phyloP scores from a whole-genome alignment of 768 basidiomycete genomes.

The Lyophyllum decastes region DNA sequence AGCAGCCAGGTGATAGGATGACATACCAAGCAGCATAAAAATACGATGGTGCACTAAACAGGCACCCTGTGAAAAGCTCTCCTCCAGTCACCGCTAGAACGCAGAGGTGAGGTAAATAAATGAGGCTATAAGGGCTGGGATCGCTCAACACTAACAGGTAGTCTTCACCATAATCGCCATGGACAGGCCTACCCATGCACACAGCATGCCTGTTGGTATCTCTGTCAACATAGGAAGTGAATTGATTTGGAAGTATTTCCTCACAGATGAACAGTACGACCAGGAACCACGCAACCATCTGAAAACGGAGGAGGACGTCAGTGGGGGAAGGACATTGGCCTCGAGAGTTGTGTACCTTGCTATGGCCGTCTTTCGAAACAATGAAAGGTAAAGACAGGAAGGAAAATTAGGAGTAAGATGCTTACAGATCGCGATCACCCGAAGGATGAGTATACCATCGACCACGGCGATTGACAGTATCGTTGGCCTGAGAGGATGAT shows the following conservation, averaged over 20 bases:
- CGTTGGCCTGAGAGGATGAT: conserved; percentile 19
- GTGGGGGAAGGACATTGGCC: neutral
- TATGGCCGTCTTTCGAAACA: conserved; percentile 13
- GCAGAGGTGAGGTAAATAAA: neutral
- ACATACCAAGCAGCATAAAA: conserved; percentile 21
- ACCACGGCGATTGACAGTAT: conserved; percentile 21
- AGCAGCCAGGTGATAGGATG: neutral
- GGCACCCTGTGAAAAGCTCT: conserved; percentile 18
- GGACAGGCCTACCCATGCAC: conserved; percentile 3
- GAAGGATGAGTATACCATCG: conserved; percentile 25
- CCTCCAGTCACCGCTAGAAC: conserved; percentile 12
- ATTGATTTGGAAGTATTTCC: neutral
- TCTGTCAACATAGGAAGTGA: neutral
- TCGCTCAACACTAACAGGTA: neutral
- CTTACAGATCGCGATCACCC: conserved; percentile 25
- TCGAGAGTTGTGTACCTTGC: conserved; percentile 3
- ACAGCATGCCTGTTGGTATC: conserved; percentile 1
- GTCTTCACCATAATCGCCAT: conserved; percentile 3
- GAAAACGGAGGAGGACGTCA: neutral
- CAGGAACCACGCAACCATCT: conserved; percentile 5
- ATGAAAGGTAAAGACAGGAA: neutral
- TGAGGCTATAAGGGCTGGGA: neutral
- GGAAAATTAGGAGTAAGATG: neutral
- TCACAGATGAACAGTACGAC: conserved; percentile 2
- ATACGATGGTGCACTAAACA: conserved; percentile 16